Base-by-base conservation (phyloP, 2,329 filamentous ascomycete species). In the Stemphylium lycopersici region DNA sequence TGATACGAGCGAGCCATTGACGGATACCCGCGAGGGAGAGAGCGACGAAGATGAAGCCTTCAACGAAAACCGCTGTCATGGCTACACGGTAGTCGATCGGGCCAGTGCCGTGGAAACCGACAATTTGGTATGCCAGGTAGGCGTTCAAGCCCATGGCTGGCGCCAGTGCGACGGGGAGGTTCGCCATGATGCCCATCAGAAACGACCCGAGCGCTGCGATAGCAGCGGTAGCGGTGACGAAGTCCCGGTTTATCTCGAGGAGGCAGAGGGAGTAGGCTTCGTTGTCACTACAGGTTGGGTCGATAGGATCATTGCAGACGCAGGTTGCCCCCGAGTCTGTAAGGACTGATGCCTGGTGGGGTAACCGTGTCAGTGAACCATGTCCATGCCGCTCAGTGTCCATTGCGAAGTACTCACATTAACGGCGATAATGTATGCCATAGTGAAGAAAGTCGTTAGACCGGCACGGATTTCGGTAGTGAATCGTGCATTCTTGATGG, bases 31-130 rank as follows among this genome's bases (percentile, higher is more conserved):
- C 85, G 8, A 90, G 76, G 2, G 91, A 91, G 26, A 96, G 82
- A 2, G 79, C 89, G 47, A 95, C 84, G 77, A 96, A 96, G 55
- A 96, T 87, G 75, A 90, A 90, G 24, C 91, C 91, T 74, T 96
- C 91, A 10, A 95, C 88, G 69, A 96, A 96, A 59, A 95, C 91
- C 45, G 91, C 91, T 3, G 91, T 95, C 43, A 96, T 79, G 15
- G 91, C 91, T 26, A 93, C 81, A 42, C 83, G 76, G 72, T 91
- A 96, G 42, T 73, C 70, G 49, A 69, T 67, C 0, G 90, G 86
- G 7, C 90, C 90, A n/a, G 80, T 83, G 37, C 91, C 91, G 69
- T 93, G 87, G 65, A 80, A 85, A 1, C 91, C 91, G 52, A 96
- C 91, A 31, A 91, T 88, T 2, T 86, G 89, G 70, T 90, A 96